Conservation (phyloP, 2,329 filamentous ascomycete species). For the Aspergillus udagawae region DNA sequence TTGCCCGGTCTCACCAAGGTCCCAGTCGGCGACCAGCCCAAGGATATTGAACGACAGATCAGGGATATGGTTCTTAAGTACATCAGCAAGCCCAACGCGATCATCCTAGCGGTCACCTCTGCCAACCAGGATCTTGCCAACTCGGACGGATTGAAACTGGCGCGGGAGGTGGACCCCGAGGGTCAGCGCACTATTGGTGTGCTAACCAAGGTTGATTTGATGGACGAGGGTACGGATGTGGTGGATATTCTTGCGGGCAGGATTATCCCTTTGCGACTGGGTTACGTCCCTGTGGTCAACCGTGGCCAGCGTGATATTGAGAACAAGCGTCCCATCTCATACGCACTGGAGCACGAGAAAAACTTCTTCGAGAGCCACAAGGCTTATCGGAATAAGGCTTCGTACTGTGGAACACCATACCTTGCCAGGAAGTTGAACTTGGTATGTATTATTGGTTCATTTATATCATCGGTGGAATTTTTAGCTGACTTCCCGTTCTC, state of each 20-base stretch:
- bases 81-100: conserved; percentile 97
- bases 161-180: conserved; percentile 93
- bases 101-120: conserved; percentile 92
- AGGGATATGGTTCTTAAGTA: conserved; percentile 98
- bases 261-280: conserved; percentile 89
- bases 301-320: conserved; percentile 97
- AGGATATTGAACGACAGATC: conserved; percentile 96
- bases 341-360: conserved; percentile 88
- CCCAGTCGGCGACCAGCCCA: conserved; percentile 90
- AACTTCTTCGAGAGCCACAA: conserved; percentile 98
- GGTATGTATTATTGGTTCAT: conserved; percentile 34
- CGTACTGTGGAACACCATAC: conserved; percentile 97
- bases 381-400: conserved; percentile 96
- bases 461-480: too few species aligned
- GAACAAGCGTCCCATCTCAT: conserved; percentile 91
- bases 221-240: conserved; percentile 98
- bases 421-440: conserved; percentile 94
- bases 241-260: conserved; percentile 97
- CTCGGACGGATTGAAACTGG: conserved; percentile 94
- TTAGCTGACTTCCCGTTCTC: conserved; percentile 20
- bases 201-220: conserved; percentile 95
- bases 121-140: conserved; percentile 98
- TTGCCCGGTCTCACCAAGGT: conserved; percentile 95
- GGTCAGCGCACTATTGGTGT: conserved; percentile 98
- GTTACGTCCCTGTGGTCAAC: conserved; percentile 97